Conservation (phyloP, 2,329 filamentous ascomycete species). For the Fusarium veterinarium region DNA sequence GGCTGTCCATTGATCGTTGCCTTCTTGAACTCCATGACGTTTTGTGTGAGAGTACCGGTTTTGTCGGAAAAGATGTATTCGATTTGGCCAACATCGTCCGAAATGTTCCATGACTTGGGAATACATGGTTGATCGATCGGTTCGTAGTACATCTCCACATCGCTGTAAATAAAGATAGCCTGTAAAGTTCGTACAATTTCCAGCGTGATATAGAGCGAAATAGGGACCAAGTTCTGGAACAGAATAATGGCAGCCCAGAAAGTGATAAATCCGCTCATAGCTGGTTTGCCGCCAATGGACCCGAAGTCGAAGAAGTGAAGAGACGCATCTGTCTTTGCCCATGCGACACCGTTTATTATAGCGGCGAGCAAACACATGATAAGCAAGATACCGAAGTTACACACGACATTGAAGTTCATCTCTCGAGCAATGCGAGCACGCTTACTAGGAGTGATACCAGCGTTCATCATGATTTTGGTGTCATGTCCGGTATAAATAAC, state of each 20-base stretch:
- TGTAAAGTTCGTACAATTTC: slow-evolving; percentile 95
- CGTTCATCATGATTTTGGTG: slow-evolving; percentile 99
- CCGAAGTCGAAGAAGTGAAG: slow-evolving; percentile 86
- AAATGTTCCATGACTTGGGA: slow-evolving; percentile 99
- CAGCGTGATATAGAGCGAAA: slow-evolving; percentile 96
- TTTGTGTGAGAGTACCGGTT: slow-evolving; percentile 94
- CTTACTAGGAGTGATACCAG: slow-evolving; percentile 94
- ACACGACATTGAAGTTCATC: slow-evolving; percentile 96
- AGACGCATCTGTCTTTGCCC: slow-evolving; percentile 80
- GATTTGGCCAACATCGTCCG: slow-evolving; percentile 96
- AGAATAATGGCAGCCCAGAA: slow-evolving; percentile 96
- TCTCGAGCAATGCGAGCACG: slow-evolving; percentile 90
- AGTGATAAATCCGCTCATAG: slow-evolving; percentile 90
- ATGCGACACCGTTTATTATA: slow-evolving; percentile 85
- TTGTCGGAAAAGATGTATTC: slow-evolving; percentile 99
- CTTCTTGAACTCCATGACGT: slow-evolving; percentile 99
- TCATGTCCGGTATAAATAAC: slow-evolving; percentile 96
- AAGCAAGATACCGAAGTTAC: slow-evolving; percentile 93
- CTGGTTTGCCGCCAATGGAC: slow-evolving; percentile 78
- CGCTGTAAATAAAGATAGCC: slow-evolving; percentile 97
- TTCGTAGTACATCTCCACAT: slow-evolving; percentile 97
- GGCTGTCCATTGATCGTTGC: slow-evolving; percentile 95
- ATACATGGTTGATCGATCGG: slow-evolving; percentile 93
- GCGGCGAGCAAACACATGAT: slow-evolving; percentile 89
- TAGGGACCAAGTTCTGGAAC: slow-evolving; percentile 98